Base-by-base conservation (phyloP, 2,329 filamentous ascomycete species). In the Alternaria triticimaculans region DNA sequence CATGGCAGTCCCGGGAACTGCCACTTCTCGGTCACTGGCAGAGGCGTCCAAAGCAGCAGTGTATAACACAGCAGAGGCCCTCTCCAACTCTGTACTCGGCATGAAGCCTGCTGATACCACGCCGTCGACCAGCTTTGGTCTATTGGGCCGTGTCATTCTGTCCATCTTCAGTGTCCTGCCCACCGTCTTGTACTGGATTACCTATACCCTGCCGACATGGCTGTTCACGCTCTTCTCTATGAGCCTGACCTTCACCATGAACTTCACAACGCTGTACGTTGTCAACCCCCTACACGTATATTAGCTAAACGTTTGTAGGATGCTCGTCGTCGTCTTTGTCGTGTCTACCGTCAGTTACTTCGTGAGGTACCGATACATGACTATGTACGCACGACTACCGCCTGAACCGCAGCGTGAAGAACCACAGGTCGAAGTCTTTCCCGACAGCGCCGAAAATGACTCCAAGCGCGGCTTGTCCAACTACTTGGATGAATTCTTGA, bases 201-300 rank as follows among this genome's bases (percentile, higher is more conserved):
- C 95, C 25, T 94, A 98, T 70, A 96, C 93, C 15, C 80, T 97
- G 63, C 96, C 96, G 46, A 93, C 93, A 78, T 89, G 96, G 80
- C 87, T 98, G 18, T 99, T 97, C 79, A 92, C 90, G 6, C 85
- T 97, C 66, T 93, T 97, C 76, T 97, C 94, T 6, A 95, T 93
- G 68, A 97, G 92, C 80, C 84, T 97, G 84, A 99, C 96, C 0
- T 93, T 99, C 76, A 99, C 96, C 11, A 96, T 99, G 94, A 98
- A 98, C 79, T 95, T 96, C 72, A 98, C 95, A 20, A 99, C 96
- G 18, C 82, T 99, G 89, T 96, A 88, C 77, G 89, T 56, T 30
- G 74, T 23, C 43, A 15, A 30, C n/a, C 20, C 21, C 41, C 2
- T 12, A 2, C 3, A 46, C 58, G 20, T 69, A 21, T 15, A 55